Base-by-base conservation (phyloP, 2,329 filamentous ascomycete species). In the Stenocarpella maydis region DNA sequence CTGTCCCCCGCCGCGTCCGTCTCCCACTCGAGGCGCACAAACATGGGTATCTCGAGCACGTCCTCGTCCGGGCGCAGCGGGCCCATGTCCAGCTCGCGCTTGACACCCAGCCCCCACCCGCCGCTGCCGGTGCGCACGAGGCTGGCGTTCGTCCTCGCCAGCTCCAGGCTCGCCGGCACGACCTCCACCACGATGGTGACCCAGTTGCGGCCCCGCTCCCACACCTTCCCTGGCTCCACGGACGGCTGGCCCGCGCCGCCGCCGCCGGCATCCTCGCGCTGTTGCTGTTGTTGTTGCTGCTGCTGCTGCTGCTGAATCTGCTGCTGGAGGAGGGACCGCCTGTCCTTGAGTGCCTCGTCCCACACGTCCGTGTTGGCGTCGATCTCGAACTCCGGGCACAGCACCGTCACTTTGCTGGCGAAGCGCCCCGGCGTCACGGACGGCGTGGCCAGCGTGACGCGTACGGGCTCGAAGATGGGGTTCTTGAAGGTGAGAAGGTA, bases 371-470 rank as follows among this genome's bases (percentile, higher is more conserved):
- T 96, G 79, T 97, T 98, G 69, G 95, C 93, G 72, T 95, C 95
- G 53, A 99, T 91, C 60, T 96, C 93, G 78, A 99, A 98, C 75
- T 97, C 90, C 0, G 96, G 96, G 76, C 95, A 99, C 1, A 99
- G 86, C 17, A 99, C 91, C 0, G 96, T 99, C 70, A 99, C 93
- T 75, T 89, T 92, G 68, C 91, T 92, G 1, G 88, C 86, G 75
- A 95, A 92, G 10, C 89, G 86, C 4, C 94, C 94, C 0, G 94
- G 93, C 0, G 93, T 97, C 12, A 86, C 86, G 28, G 91, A 88
- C 0, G 95, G 94, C 0, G 95, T 97, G 5, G 94, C 95, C 9
- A 99, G 87, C 0, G 92, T 95, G 69, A 99, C 91, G 70, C 91
- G 92, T 73, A 99, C 91, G 26, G 89, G 87, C 74, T 99, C 96